Percentiles rank a stretch among this genome's conserved stretches.
These are phyloP conservation scores for Penicillium polonicum DNA, from an alignment of 2,329 filamentous ascomycete species.

Conservation along the genomic window DNA sequence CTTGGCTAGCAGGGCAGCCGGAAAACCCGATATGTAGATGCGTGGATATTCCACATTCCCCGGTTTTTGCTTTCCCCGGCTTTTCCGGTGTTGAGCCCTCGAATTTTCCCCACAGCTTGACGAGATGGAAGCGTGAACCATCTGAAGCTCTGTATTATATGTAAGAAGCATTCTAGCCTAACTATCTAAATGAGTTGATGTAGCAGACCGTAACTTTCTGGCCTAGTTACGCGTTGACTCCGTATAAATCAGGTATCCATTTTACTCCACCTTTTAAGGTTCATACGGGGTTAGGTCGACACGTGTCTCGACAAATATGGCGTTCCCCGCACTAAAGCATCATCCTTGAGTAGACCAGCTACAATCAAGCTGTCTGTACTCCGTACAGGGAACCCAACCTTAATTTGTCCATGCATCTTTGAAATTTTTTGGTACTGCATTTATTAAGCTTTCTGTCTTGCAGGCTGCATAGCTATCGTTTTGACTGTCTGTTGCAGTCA, in stretches of 20 bases:
- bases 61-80: neutral
- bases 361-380: neutral
- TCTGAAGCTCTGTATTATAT: too few species aligned
- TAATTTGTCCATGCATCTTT: neutral
- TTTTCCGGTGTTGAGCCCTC: neutral
- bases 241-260: too few species aligned
- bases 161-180: too few species aligned
- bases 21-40: neutral
- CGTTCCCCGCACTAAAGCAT: neutral
- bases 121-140: too few species aligned
- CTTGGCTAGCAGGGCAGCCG: neutral
- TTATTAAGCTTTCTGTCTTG: neutral
- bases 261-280: too few species aligned
- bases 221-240: too few species aligned
- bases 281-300: too few species aligned
- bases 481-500: neutral
- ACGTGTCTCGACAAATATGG: neutral
- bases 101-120: neutral
- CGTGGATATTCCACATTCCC: neutral
- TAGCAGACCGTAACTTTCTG: too few species aligned
- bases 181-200: too few species aligned
- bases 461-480: neutral
- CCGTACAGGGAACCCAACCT: neutral
- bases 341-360: neutral
- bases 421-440: neutral